Percentiles rank a stretch among this genome's conserved stretches.
Conservation (phyloP, 371 early-diverging fungal species). For the Smittium culicis region DNA sequence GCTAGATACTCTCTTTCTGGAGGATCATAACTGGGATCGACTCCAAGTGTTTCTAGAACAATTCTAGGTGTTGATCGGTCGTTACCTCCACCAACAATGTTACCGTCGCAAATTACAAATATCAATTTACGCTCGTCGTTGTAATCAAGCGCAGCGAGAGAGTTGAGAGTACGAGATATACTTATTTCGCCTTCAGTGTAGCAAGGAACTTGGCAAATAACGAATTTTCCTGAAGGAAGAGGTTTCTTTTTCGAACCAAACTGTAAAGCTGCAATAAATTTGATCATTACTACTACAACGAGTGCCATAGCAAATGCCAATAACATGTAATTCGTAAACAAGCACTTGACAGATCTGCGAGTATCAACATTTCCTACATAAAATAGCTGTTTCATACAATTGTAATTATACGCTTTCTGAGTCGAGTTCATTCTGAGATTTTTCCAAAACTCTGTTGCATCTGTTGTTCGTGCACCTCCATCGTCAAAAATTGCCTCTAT, state of each 20-base stretch:
- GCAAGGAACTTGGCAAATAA: slow-evolving; percentile 85
- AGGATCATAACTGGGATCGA: slow-evolving; percentile 72
- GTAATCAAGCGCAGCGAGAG: slow-evolving; percentile 76
- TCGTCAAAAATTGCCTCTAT: slow-evolving; percentile 54
- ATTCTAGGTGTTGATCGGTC: slow-evolving; percentile 94
- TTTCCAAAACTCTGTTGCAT: slow-evolving; percentile 47
- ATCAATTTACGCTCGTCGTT: slow-evolving; percentile 90
- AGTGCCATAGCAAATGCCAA: slow-evolving; percentile 62
- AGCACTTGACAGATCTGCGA: slow-evolving; percentile 63
- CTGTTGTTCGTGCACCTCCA: slow-evolving; percentile 40
- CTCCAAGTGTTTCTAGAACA: slow-evolving; percentile 83
- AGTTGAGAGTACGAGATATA: slow-evolving; percentile 80
- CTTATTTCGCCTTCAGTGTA: slow-evolving; percentile 93
- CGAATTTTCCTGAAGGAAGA: slow-evolving; percentile 79
- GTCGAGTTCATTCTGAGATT: slow-evolving; percentile 24
- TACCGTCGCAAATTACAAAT: slow-evolving; percentile 78
- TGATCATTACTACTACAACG: slow-evolving; percentile 68
- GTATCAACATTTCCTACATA: slow-evolving; percentile 79
- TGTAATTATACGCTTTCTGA: slow-evolving; percentile 31
- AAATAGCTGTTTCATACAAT: slow-evolving; percentile 71
- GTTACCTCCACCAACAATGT: slow-evolving; percentile 90
- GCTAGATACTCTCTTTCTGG: slow-evolving; percentile 80
- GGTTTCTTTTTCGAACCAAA: slow-evolving; percentile 58
- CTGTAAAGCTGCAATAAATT: slow-evolving; percentile 83
- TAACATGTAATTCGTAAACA: slow-evolving; percentile 77